Base-by-base conservation (phyloP, 257 asterid genomes). In the Salvia splendens region DNA sequence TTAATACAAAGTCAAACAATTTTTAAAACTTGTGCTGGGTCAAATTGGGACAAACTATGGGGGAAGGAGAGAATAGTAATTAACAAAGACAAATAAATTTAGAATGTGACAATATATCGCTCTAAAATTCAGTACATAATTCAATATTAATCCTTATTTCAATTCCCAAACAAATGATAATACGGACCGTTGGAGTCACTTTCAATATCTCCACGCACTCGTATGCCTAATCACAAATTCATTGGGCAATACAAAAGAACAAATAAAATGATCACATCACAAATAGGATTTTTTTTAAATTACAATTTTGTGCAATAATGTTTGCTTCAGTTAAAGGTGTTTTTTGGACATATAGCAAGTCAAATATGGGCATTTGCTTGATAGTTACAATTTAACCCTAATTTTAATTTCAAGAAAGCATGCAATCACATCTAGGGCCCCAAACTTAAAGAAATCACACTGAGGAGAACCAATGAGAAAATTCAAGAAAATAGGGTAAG, bases 301-400 rank as follows among this genome's bases (percentile, higher is more conserved):
- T 51, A 12, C 33, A 40, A 20, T 41, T 30, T 9, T 42, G 16
- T 35, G 71, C 77, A 75, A 43, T 52, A 59, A 49, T 61, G 46
- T 75, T 63, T 47, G 20, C 36, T 30, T 42, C 54, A 33, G 76
- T 48, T 48, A 33, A 76, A 76, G 79, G 77, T 56, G 6, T 69
- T 67, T 24, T 20, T 80, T 80, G 81, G 79, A 76, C 77, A 76
- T 43, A 75, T 54, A 63, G 64, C 65, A 76, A 80, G 77, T 76
- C 81, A 76, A 77, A 65, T 35, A 50, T 60, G 12, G 62, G 73
- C 56, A 57, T 67, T 45, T 67, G 58, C 2, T 57, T 57, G 79
- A 81, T 78, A 40, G 72, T 11, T 68, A 74, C 77, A 68, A 71
- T 59, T 72, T 51, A 33, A 4, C 35, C 15, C 10, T 1, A 57